Percentiles rank a stretch among this genome's conserved stretches.
These are phyloP conservation scores for Clitopilus passeckerianus DNA, from an alignment of 768 basidiomycete genomes.

Conservation along the genomic window DNA sequence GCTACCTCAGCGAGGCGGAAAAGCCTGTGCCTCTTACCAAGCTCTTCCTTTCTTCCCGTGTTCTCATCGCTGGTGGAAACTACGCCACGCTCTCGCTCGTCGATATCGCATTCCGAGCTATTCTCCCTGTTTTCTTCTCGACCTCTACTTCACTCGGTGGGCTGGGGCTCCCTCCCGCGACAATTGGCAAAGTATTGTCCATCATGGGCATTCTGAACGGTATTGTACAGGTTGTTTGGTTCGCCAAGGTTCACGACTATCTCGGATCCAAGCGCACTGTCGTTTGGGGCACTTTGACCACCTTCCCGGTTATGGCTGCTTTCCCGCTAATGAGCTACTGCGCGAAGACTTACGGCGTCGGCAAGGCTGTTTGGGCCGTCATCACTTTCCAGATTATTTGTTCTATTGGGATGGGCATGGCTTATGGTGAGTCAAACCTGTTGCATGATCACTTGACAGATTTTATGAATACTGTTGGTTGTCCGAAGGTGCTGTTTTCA, in stretches of 20 bases:
- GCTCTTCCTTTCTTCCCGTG: constrained; percentile 44
- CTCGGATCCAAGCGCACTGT: constrained; percentile 62
- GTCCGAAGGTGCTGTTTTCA: constrained; percentile 57
- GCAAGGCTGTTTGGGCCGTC: constrained; percentile 38
- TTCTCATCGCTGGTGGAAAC: constrained; percentile 57
- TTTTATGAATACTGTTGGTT: neutral
- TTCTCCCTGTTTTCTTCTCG: constrained; percentile 66
- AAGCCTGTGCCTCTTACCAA: constrained; percentile 11
- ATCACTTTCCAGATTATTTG: constrained; percentile 43
- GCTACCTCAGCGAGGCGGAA: constrained; percentile 3
- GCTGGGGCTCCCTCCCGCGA: constrained; percentile 55
- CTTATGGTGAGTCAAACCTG: constrained; percentile 42
- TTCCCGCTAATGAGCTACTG: constrained; percentile 60
- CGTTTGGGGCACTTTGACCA: constrained; percentile 40
- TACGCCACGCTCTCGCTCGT: constrained; percentile 59
- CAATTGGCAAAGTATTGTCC: constrained; percentile 61
- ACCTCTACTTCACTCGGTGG: constrained; percentile 66
- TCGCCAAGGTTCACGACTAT: constrained; percentile 49
- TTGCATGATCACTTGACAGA: neutral
- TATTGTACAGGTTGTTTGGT: constrained; percentile 59
- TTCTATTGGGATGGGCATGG: constrained; percentile 43
- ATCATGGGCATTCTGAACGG: constrained; percentile 58
- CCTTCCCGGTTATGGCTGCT: constrained; percentile 44
- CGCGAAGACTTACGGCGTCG: constrained; percentile 42
- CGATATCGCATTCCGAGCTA: constrained; percentile 57